Evolutionary conservation across 805 yeast genomes (phyloP).

Genomic region (Ogataea pilisensis): DNA sequence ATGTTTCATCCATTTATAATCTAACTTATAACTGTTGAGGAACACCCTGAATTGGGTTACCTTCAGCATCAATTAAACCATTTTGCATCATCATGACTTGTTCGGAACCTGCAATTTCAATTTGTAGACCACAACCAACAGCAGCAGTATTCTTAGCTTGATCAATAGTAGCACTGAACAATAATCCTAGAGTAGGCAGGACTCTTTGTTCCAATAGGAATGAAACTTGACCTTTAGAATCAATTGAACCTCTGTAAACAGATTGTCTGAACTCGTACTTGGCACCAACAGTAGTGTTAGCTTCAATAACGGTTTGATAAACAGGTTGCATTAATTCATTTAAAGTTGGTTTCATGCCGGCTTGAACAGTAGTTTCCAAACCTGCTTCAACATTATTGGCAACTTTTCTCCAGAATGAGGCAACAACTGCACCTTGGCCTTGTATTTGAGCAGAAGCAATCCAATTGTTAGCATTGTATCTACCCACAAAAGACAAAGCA

Average conservation of each 20-base stretch:
- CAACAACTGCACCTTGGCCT: conserved; percentile 85
- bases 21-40: not conserved
- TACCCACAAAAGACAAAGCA: conserved; percentile 82
- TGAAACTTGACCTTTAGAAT: conserved; percentile 84
- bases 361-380: conserved; percentile 78
- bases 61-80: conserved; percentile 76
- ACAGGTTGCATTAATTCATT: conserved; percentile 74
- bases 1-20: too few species aligned
- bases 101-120: conserved; percentile 93
- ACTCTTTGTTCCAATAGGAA: conserved; percentile 91
- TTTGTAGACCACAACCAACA: conserved; percentile 91
- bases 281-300: conserved; percentile 90
- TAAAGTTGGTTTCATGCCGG: conserved; percentile 72
- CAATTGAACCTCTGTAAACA: conserved; percentile 91
- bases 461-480: conserved; percentile 85
- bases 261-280: conserved; percentile 97
- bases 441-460: conserved; percentile 89
- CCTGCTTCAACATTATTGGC: conserved; percentile 94
- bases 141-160: conserved; percentile 75
- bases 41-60: conserved; percentile 76
- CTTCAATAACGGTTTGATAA: conserved; percentile 81
- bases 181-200: conserved; percentile 82
- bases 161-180: conserved; percentile 88
- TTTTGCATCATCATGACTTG: conserved; percentile 89
- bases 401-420: conserved; percentile 92